A percentile compares a stretch with the other conserved stretches of the same genome.
Evolutionary conservation across 495 filamentous ascomycete species (phyloP).

Genomic region (Aspergillus cavernicola): DNA sequence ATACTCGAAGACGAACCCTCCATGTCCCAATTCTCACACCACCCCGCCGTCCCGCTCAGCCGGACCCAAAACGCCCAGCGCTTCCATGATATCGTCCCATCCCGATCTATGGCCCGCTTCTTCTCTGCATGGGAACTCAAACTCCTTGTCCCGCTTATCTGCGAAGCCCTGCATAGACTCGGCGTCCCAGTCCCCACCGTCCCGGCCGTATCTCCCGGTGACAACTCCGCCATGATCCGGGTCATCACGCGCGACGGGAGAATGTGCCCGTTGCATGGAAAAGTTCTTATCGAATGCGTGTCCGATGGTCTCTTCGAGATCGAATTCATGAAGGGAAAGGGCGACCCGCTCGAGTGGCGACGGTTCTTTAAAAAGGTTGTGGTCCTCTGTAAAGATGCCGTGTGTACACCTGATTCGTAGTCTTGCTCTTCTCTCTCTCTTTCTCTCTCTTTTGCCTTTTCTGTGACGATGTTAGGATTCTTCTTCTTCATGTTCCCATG

Average conservation of each 20-base stretch:
- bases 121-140: slow-evolving; percentile 77
- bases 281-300: slow-evolving; percentile 74
- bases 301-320: slow-evolving; percentile 69
- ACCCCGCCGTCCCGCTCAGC: slow-evolving; percentile 72
- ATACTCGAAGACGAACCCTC: slow-evolving; percentile 81
- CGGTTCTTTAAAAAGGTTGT: slow-evolving; percentile 94
- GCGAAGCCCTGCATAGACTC: slow-evolving; percentile 76
- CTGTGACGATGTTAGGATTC: not conserved
- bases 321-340: slow-evolving; percentile 88
- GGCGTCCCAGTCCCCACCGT: slow-evolving; percentile 67
- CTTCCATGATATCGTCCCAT: slow-evolving; percentile 84
- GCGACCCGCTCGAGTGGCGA: slow-evolving; percentile 95
- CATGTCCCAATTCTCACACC: slow-evolving; percentile 86
- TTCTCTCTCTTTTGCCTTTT: too few species aligned
- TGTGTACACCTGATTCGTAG: slow-evolving; percentile 49
- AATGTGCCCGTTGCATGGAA: slow-evolving; percentile 76
- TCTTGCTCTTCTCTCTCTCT: not conserved
- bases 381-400: slow-evolving; percentile 76
- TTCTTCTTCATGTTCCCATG: slow-evolving; percentile 7
- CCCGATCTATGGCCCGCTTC: slow-evolving; percentile 83
- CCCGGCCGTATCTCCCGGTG: slow-evolving; percentile 35
- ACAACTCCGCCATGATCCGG: slow-evolving; percentile 58
- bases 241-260: slow-evolving; percentile 75
- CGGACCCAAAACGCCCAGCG: slow-evolving; percentile 81
- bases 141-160: slow-evolving; percentile 72